A percentile compares a stretch with the other conserved stretches of the same genome.
These are phyloP conservation scores for Phytophthora foliorum DNA, from an alignment of 352 stramenopile species.

Conservation along the genomic window DNA sequence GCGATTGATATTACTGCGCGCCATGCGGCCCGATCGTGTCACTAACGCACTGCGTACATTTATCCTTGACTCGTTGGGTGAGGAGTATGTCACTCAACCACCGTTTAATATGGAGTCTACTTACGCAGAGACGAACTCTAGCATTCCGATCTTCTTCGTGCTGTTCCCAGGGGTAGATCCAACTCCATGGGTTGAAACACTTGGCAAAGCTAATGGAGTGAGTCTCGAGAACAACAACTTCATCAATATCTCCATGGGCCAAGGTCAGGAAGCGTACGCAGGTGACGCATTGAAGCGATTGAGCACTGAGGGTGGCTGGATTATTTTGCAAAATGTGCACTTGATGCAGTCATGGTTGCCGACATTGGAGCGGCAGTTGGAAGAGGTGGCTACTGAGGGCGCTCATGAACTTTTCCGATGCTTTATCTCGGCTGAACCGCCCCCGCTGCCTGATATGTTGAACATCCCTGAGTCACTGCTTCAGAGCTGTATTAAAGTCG, in stretches of 20 bases:
- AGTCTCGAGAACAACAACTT: slow-evolving; percentile 95
- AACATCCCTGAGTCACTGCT: slow-evolving; percentile 98
- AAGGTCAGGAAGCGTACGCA: slow-evolving; percentile 94
- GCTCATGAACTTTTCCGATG: slow-evolving; percentile 96
- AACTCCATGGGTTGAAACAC: slow-evolving; percentile 95
- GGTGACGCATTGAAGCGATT: slow-evolving; percentile 93
- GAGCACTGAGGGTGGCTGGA: slow-evolving; percentile 94
- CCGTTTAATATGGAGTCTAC: slow-evolving; percentile 94
- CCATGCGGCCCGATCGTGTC: slow-evolving; percentile 95
- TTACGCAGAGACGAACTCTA: slow-evolving; percentile 92
- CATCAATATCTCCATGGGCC: slow-evolving; percentile 96
- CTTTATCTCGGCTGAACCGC: slow-evolving; percentile 96
- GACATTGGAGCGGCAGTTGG: slow-evolving; percentile 93
- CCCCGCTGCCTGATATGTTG: slow-evolving; percentile 93
- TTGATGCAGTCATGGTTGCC: slow-evolving; percentile 97
- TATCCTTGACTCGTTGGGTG: slow-evolving; percentile 90
- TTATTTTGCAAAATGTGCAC: slow-evolving; percentile 97
- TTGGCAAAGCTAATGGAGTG: slow-evolving; percentile 90
- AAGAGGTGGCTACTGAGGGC: slow-evolving; percentile 89
- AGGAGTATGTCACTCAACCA: slow-evolving; percentile 93
- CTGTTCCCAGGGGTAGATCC: slow-evolving; percentile 96
- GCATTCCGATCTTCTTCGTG: slow-evolving; percentile 97
- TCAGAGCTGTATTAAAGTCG: slow-evolving; percentile 97
- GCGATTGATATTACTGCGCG: slow-evolving; percentile 91
- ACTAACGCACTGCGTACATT: slow-evolving; percentile 94